Base-by-base conservation (phyloP, 345 rosid genomes). In the Schrenkiella parvula region DNA sequence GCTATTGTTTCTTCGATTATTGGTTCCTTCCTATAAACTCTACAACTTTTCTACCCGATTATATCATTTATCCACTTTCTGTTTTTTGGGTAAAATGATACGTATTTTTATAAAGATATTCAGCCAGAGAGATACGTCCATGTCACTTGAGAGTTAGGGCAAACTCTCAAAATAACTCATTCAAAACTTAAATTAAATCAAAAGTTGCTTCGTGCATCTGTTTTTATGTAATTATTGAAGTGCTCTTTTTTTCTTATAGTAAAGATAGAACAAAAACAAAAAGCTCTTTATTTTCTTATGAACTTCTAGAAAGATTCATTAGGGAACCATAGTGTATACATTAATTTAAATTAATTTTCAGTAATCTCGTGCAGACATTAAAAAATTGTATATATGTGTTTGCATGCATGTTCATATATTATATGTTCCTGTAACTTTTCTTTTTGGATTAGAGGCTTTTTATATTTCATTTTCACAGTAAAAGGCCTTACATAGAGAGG, bases 221-320 rank as follows among this genome's bases (percentile, higher is more conserved):
- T 41, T 41, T 23, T 41, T 41, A n/a, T 34, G 8, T 2, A 34
- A 8, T 34, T 34, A 34, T 34, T 2, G 3, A 34, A 34, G 3
- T 34, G 0, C 37, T 34, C 35, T 9, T 31, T 34, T 34, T 8
- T 10, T 34, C 38, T 34, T 34, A 35, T 37, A 3, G 1, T 37
- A 37, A 37, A 39, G 43, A 39, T 39, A 39, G 7, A 4, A 39
- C 3, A 8, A 3, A 19, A 47, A 47, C 9, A 3, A 10, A 4
- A 47, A 2, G 29, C 9, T 56, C 29, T 58, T 3, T 41, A 39
- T 37, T 21, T 13, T 21, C 46, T 6, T 2, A 3, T 37, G 10
- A 46, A 15, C 66, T 41, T 61, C 66, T 61, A 61, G 66, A 61
- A 10, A 42, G 38, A 41, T 61, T 60, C 65, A 14, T 14, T n/a